Conservation (phyloP, 306 rosid species). For the Psophocarpus tetragonolobus region DNA sequence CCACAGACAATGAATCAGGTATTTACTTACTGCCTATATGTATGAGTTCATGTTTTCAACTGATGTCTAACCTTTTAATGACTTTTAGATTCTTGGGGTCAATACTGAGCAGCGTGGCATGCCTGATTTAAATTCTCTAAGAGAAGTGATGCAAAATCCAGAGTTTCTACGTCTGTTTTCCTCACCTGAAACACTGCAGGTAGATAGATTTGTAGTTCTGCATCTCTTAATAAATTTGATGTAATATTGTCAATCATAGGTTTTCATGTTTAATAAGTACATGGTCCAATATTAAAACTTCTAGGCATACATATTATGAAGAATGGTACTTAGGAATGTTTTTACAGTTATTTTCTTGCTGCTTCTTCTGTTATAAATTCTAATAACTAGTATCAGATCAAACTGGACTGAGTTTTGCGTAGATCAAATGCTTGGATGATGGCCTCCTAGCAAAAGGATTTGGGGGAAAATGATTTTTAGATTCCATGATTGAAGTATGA, state of each 20-base stretch:
- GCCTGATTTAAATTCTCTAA: conserved; percentile 75
- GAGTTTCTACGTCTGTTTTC: conserved; percentile 76
- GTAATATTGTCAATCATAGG: conserved; percentile 6
- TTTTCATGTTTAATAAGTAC: neutral
- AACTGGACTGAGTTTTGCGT: neutral
- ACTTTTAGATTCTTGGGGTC: conserved; percentile 61
- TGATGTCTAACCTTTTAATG: conserved; percentile 28
- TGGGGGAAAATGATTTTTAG: neutral
- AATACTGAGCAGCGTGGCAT: conserved; percentile 65
- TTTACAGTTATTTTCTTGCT: neutral
- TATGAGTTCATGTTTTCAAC: conserved; percentile 19
- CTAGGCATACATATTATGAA: conserved; percentile 7
- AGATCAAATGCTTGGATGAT: conserved; percentile 13
- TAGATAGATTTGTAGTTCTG: conserved; percentile 34
- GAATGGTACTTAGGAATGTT: conserved; percentile 4
- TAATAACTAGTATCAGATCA: neutral
- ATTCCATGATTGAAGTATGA: neutral
- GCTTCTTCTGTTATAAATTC: conserved; percentile 13
- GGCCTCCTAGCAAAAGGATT: conserved; percentile 19
- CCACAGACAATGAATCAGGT: conserved; percentile 87
- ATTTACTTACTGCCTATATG: neutral
- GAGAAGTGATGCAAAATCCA: conserved; percentile 87
- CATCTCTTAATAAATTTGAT: conserved; percentile 22
- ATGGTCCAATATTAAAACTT: conserved; percentile 11
- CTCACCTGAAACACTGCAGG: conserved; percentile 93